These are phyloP conservation scores for Picochlorum sp. DNA, from an alignment of 139 green algal genomes.

Conservation along the genomic window DNA sequence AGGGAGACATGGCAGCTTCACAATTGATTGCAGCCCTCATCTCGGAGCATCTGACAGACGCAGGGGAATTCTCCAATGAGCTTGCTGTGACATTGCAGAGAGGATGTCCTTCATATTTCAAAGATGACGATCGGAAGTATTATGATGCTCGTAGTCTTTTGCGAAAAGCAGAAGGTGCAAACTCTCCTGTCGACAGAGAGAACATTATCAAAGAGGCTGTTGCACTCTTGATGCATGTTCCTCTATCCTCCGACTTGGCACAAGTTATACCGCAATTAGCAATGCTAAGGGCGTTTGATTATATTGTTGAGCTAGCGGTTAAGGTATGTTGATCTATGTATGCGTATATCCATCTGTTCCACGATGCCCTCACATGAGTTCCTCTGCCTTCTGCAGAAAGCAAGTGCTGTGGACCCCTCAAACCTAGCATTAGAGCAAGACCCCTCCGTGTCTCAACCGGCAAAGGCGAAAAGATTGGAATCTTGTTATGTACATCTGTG, in stretches of 20 bases:
- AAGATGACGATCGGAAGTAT: constrained; percentile 62
- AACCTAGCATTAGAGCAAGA: constrained; percentile 34
- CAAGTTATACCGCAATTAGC: constrained; percentile 56
- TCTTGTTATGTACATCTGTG: constrained; percentile 47
- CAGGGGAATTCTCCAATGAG: constrained; percentile 34
- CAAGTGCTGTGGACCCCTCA: constrained; percentile 54
- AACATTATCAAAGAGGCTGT: constrained; percentile 46
- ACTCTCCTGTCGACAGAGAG: constrained; percentile 37
- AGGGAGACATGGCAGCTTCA: constrained; percentile 45
- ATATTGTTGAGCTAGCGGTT: constrained; percentile 34
- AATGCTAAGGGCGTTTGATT: constrained; percentile 46
- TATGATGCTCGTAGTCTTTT: constrained; percentile 54
- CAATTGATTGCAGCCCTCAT: constrained; percentile 62
- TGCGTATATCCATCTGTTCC: background rate
- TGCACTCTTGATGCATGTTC: constrained; percentile 43
- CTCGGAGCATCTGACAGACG: constrained; percentile 40
- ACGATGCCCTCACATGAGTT: background rate
- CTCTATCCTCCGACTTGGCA: constrained; percentile 45
- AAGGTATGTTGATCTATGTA: background rate
- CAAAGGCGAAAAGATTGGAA: constrained; percentile 29
- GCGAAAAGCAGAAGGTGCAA: constrained; percentile 38
- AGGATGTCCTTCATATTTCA: constrained; percentile 66
- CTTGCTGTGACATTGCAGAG: constrained; percentile 49
- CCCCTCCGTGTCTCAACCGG: constrained; percentile 4
- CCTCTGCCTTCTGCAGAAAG: constrained; percentile 33